Evolutionary conservation across 1,139 yeast genomes (phyloP).

Genomic region (Pichia sp.): DNA sequence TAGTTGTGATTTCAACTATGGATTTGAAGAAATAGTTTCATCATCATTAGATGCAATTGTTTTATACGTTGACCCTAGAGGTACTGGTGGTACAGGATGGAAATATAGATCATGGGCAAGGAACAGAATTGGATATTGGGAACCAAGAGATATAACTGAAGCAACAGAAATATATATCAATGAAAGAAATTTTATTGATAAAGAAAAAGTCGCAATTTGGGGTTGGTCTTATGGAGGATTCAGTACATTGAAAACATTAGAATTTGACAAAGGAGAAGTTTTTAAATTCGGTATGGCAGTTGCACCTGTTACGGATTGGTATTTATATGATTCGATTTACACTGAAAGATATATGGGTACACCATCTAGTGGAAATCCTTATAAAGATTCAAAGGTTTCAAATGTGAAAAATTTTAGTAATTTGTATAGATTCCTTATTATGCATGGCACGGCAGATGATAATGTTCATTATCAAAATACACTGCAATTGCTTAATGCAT

Average conservation of each 20-base stretch:
- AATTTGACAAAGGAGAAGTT: conserved; percentile 58
- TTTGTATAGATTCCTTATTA: conserved; percentile 59
- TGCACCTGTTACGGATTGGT: conserved; percentile 86
- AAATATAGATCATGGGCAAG: conserved; percentile 60
- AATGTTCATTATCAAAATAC: conserved; percentile 93
- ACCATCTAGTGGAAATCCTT: conserved; percentile 52
- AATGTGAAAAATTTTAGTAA: conserved; percentile 43
- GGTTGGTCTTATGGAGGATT: conserved; percentile 95
- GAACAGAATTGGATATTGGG: conserved; percentile 75
- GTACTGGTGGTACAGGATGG: conserved; percentile 91
- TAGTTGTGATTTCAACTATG: conserved; percentile 45
- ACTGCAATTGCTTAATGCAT: conserved; percentile 61
- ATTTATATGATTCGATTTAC: conserved; percentile 71
- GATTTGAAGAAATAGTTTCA: conserved; percentile 65
- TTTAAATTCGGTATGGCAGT: conserved; percentile 82
- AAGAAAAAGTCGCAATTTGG: conserved; percentile 75
- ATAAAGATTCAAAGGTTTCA: conserved; percentile 35
- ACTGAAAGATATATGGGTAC: conserved; percentile 87
- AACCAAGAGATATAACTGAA: conserved; percentile 71
- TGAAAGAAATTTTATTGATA: conserved; percentile 50
- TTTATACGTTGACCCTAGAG: conserved; percentile 86
- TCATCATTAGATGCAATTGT: conserved; percentile 70
- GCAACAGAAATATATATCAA: conserved; percentile 59
- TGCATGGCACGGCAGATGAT: conserved; percentile 98
- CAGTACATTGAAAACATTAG: conserved; percentile 69